These are phyloP conservation scores for Akanthomyces lecanii DNA, from an alignment of 2,329 filamentous ascomycete species.

Conservation along the genomic window DNA sequence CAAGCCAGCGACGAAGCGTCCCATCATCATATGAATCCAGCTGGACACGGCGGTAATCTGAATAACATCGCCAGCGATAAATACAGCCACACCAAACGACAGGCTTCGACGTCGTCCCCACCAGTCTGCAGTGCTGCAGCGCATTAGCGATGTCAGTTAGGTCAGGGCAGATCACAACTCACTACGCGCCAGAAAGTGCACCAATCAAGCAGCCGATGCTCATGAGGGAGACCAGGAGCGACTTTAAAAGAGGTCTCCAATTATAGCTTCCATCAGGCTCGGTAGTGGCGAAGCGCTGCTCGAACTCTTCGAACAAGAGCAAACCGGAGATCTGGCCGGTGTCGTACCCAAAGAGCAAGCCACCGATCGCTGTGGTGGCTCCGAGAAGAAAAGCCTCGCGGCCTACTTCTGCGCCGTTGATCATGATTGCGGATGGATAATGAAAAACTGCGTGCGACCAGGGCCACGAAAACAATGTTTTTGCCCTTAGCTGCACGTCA, in stretches of 20 bases:
- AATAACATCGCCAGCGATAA: conserved; percentile 60
- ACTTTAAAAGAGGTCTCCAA: conserved; percentile 41
- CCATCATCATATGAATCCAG: conserved; percentile 65
- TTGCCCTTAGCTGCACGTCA: too few species aligned
- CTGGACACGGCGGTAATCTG: conserved; percentile 55
- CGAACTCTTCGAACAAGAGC: conserved; percentile 50
- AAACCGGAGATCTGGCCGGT: conserved; percentile 56
- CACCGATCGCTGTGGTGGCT: conserved; percentile 52
- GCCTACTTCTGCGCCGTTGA: conserved; percentile 21
- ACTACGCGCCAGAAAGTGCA: conserved; percentile 48
- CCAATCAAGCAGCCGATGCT: conserved; percentile 54
- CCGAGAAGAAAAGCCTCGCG: conserved; percentile 42
- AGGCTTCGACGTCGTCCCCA: conserved; percentile 55
- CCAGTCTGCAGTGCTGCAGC: conserved; percentile 47
- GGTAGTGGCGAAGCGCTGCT: conserved; percentile 49
- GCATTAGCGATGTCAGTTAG: too few species aligned
- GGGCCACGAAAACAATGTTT: too few species aligned
- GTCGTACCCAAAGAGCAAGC: conserved; percentile 61
- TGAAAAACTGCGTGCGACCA: too few species aligned
- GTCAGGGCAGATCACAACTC: conserved; percentile 15
- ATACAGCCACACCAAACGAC: conserved; percentile 50
- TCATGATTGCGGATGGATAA: too few species aligned
- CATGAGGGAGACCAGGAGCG: conserved; percentile 53
- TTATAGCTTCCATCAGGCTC: conserved; percentile 35
- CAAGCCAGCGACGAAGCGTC: conserved; percentile 62